Evolutionary conservation across 2,329 filamentous ascomycete species (phyloP).

Genomic region (Aspergillus bombycis): DNA sequence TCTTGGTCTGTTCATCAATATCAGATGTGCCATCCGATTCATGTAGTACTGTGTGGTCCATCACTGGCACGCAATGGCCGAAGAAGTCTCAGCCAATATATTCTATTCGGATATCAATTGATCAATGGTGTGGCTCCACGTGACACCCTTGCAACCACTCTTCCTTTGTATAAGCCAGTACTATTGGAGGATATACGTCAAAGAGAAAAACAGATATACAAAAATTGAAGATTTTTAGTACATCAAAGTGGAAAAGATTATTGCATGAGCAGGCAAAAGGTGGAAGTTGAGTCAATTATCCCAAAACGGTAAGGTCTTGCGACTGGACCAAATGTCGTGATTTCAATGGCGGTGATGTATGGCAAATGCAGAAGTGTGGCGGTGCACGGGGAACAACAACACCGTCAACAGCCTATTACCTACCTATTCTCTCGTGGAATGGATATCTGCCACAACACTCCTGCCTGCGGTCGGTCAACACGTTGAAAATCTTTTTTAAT

Average conservation of each 20-base stretch:
- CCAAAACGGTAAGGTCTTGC: neutral
- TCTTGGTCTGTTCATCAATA: conserved; percentile 38
- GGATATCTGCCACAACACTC: conserved; percentile 22
- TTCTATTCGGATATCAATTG: conserved; percentile 10
- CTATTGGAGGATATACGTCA: neutral
- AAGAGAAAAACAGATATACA: neutral
- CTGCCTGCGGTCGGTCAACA: conserved; percentile 17
- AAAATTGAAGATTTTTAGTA: neutral
- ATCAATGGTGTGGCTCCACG: conserved; percentile 5
- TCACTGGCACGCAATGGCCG: conserved; percentile 24
- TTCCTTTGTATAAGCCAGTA: neutral
- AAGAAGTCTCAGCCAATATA: conserved; percentile 25
- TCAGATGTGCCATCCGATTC: conserved; percentile 41
- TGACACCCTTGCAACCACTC: conserved; percentile 4
- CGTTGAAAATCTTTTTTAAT: neutral
- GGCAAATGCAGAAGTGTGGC: conserved; percentile 21
- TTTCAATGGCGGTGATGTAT: conserved; percentile 14
- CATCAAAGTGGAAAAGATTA: neutral
- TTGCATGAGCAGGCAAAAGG: neutral
- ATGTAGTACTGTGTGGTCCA: conserved; percentile 34
- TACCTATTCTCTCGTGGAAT: conserved; percentile 14
- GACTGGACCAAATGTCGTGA: conserved; percentile 15
- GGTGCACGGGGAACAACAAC: conserved; percentile 27
- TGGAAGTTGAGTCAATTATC: conserved; percentile 3
- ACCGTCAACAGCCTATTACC: conserved; percentile 7